Evolutionary conservation across 2,329 filamentous ascomycete species (phyloP), one percentile per base, ranked within the genome.

Genomic region (Pseudovirgaria hyperparasitica): DNA sequence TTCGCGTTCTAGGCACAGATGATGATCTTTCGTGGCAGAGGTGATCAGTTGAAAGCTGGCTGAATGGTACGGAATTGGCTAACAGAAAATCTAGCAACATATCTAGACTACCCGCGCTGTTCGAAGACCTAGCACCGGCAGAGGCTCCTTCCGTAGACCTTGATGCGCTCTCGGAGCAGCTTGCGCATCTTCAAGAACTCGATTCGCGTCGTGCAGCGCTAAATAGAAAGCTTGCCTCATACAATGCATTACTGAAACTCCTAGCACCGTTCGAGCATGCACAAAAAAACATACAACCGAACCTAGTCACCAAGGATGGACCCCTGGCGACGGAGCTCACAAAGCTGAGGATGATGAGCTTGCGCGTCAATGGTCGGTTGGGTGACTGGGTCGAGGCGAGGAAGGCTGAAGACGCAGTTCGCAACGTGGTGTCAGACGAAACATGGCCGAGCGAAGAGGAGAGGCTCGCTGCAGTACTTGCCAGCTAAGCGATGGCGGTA

Each of bases 251-350:
- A 22, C 57, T 63, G 16, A 48, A 48, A 8, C 43, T 70, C 4
- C 48, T 80, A 3, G 56, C 57, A 18, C 70, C 70, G 1, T 63
- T 76, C 28, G 43, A 55, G 16, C 48, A 62, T 15, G 62, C 67
- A 18, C 51, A 42, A 38, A 53, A 38, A 35, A 50, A 36, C 39
- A 52, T 71, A 21, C 78, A 84, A 46, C 65, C 70, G 31, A 82
- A 81, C 44, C 49, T 84, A 4, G 62, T 78, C 2, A 75, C 71
- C 26, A 66, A 68, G 17, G 68, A 76, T 43, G 72, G 74, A 2
- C 65, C 72, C 25, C 49, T 84, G 7, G 76, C 76, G 44, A 58
- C 57, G 28, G 77, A 82, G 51, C 55, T 84, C 29, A 68, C 74
- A 46, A 67, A 65, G 35, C 80, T 76, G 65, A 65, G 73, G 18